Evolutionary conservation across 208 protist species (phyloP), one percentile per base, ranked within the genome.

Genomic region (Wallacemonas sp.): DNA sequence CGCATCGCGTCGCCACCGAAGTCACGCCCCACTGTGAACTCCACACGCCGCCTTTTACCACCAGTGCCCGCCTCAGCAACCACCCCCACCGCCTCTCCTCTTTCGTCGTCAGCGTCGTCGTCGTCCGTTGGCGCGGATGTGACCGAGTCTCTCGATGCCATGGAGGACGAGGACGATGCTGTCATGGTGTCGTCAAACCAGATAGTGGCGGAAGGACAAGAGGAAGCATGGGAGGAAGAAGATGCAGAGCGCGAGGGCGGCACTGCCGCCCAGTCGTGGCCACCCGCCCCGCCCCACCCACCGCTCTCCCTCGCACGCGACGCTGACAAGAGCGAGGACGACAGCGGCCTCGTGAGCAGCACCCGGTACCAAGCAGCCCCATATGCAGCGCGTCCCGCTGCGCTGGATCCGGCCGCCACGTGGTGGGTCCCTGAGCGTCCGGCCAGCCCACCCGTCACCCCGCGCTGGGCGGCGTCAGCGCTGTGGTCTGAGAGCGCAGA

Each of bases 281-380:
- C 48, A 22, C 48, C 7, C 7, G 4, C 22, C 7, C 18, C 48
- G 26, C 42, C 7, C 11, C 42, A 16, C 11, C n/a, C 16, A 7
- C 48, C 48, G 11, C 48, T 55, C 25, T 55, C 48, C 16, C 48
- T 55, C 26, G 48, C 48, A 4, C 48, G 48, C 10, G 48, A 55
- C 25, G 36, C 7, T 14, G 36, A 41, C 36, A 41, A 41, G 36
- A 41, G 7, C 36, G 48, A 55, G 48, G 26, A 55, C 42, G 42
- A 7, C 18, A 48, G 42, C 42, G n/a, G 11, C 10, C 7, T 22
- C 16, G n/a, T 5, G 18, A 48, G 42, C n/a, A 5, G 42, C n/a
- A 22, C 42, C 10, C 36, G 0, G 36, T 48, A 22, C n/a, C 16
- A 48, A 48, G n/a, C 42, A 48, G 42, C 7, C 42, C 42, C 10